These are phyloP conservation scores for Mycosphaerelloides madeirae DNA, from an alignment of 2,329 filamentous ascomycete species.

Conservation along the genomic window DNA sequence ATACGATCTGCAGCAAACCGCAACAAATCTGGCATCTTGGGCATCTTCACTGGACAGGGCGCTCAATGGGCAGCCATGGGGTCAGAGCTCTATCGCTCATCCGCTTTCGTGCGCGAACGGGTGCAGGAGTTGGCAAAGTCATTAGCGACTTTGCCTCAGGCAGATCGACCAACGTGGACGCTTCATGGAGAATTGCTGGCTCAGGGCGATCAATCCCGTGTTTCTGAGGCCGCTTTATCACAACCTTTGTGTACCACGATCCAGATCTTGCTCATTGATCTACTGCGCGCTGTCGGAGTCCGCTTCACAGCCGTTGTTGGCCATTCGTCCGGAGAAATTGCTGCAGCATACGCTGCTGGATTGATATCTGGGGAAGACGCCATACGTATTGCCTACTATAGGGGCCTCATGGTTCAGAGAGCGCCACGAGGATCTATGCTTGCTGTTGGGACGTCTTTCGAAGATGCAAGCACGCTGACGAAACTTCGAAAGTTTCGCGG, in stretches of 20 bases:
- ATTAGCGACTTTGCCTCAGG: conserved; percentile 5
- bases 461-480: conserved; percentile 18
- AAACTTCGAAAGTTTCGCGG: conserved; percentile 22
- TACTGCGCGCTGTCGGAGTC: conserved; percentile 30
- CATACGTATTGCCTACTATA: conserved; percentile 24
- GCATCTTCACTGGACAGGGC: conserved; percentile 36
- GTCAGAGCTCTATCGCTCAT: conserved; percentile 19
- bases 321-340: conserved; percentile 34
- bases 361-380: conserved; percentile 18
- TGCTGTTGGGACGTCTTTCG: conserved; percentile 23
- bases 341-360: conserved; percentile 31
- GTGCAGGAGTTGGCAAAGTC: conserved; percentile 15
- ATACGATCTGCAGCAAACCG: too few species aligned
- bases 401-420: conserved; percentile 16
- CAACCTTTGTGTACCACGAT: conserved; percentile 54
- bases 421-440: conserved; percentile 33
- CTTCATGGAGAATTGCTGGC: conserved; percentile 38
- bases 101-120: conserved; percentile 15
- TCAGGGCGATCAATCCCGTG: conserved; percentile 36
- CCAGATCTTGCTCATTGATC: conserved; percentile 48
- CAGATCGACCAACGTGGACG: conserved; percentile 24
- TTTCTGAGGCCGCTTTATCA: conserved; percentile 34
- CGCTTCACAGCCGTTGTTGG: conserved; percentile 26
- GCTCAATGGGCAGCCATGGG: conserved; percentile 32
- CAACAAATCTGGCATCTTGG: conserved; percentile 14